phyloP scores from a whole-genome alignment of 2,329 filamentous ascomycete genomes.

The Aureobasidium sp. region DNA sequence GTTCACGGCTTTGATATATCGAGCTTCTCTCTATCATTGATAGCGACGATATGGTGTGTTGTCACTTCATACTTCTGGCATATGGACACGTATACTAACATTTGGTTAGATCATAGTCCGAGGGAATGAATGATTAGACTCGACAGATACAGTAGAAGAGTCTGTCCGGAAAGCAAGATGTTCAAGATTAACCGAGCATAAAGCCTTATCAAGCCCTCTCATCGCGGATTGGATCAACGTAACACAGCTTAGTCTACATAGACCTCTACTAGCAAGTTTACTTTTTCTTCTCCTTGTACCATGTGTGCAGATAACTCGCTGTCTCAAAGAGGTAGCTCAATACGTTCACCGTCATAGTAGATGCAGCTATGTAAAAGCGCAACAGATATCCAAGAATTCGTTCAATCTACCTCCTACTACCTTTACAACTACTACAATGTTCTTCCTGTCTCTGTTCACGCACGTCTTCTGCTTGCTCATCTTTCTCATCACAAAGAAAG shows the following conservation, averaged over 20 bases:
- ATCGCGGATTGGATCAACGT: conserved; percentile 11
- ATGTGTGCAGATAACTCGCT: neutral
- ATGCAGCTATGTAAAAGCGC: neutral
- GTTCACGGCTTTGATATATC: neutral
- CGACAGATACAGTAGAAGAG: no score
- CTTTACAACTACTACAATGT: neutral
- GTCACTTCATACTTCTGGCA: no score
- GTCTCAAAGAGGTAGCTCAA: neutral
- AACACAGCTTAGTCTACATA: neutral
- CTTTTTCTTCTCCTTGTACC: neutral
- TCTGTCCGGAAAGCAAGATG: neutral
- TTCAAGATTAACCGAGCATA: neutral
- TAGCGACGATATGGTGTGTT: neutral
- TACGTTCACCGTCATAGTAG: neutral
- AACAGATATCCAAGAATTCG: neutral
- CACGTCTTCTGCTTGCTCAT: conserved; percentile 14
- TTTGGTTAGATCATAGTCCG: neutral
- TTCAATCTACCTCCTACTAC: neutral
- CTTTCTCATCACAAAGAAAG: conserved; percentile 2
- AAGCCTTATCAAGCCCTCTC: conserved; percentile 2
- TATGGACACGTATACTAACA: neutral
- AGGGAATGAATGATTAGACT: no score
- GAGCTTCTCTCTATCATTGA: neutral
- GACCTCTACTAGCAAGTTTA: neutral
- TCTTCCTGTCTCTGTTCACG: conserved; percentile 7